These are phyloP conservation scores for Solanum lycopersicoides DNA, from an alignment of 257 asterid genomes.

Conservation along the genomic window DNA sequence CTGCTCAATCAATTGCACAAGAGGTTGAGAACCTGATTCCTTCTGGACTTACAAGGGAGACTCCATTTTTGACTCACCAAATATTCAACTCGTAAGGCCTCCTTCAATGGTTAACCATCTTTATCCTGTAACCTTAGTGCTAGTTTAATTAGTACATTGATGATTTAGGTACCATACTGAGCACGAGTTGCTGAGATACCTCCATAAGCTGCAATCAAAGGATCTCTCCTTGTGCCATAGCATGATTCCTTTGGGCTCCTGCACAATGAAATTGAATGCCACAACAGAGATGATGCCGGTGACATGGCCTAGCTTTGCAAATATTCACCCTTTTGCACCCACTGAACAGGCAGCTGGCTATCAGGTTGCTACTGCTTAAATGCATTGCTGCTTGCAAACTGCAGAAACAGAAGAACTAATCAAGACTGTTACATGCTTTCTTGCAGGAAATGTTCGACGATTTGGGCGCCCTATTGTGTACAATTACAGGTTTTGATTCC, in stretches of 20 bases:
- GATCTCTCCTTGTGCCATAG: slow-evolving; percentile 95
- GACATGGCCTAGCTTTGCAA: slow-evolving; percentile 82
- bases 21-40: slow-evolving; percentile 72
- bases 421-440: neutral
- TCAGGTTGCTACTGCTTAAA: slow-evolving; percentile 40
- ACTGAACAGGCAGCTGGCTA: slow-evolving; percentile 77
- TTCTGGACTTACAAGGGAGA: slow-evolving; percentile 74
- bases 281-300: slow-evolving; percentile 99
- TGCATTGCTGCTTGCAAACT: neutral
- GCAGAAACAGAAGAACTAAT: neutral
- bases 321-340: slow-evolving; percentile 96
- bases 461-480: slow-evolving; percentile 84
- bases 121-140: neutral
- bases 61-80: slow-evolving; percentile 64
- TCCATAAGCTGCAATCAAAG: slow-evolving; percentile 75
- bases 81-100: slow-evolving; percentile 84
- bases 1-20: slow-evolving; percentile 80
- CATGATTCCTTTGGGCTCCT: slow-evolving; percentile 98
- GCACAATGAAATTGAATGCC: slow-evolving; percentile 96
- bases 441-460: slow-evolving; percentile 93
- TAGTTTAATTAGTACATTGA: slow-evolving; percentile 4
- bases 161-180: slow-evolving; percentile 79
- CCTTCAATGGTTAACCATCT: neutral
- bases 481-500: slow-evolving; percentile 93
- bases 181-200: slow-evolving; percentile 90